Evolutionary conservation across 495 filamentous ascomycete genomes (phyloP).

Genomic region (Penicillium ochrochloron): DNA sequence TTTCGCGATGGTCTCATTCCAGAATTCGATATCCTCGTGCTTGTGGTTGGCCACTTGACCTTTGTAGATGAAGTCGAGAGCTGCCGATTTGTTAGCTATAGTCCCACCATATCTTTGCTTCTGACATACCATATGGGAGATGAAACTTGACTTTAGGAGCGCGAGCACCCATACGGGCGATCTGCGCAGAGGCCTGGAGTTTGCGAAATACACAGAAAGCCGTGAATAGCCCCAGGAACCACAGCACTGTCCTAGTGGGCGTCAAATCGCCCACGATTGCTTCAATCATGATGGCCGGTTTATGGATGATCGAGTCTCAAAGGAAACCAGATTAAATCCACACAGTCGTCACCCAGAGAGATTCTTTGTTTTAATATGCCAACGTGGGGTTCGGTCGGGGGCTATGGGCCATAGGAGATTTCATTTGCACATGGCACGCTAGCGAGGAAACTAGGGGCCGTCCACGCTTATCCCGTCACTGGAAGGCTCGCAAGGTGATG

Average conservation of each 20-base stretch:
- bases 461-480: neutral
- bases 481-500: neutral
- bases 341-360: neutral
- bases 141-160: constrained; percentile 39
- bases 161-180: constrained; percentile 42
- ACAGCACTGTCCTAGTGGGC: constrained; percentile 31
- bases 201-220: constrained; percentile 35
- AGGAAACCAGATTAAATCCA: neutral
- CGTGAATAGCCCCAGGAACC: constrained; percentile 33
- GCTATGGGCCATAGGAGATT: neutral
- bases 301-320: neutral
- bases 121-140: constrained; percentile 45
- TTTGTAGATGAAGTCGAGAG: constrained; percentile 63
- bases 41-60: constrained; percentile 53
- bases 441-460: constrained; percentile 1
- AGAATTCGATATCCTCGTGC: constrained; percentile 63
- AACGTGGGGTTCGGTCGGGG: constrained; percentile 5
- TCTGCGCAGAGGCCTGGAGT: constrained; percentile 37
- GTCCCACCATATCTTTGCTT: neutral
- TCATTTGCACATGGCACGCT: constrained; percentile 6
- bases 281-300: constrained; percentile 43
- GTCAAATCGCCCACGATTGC: constrained; percentile 34
- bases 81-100: constrained; percentile 42
- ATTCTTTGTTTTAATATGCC: neutral
- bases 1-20: constrained; percentile 53